Evolutionary conservation across 208 protist species (phyloP).

Genomic region (Blastocrithidia nonstop): DNA sequence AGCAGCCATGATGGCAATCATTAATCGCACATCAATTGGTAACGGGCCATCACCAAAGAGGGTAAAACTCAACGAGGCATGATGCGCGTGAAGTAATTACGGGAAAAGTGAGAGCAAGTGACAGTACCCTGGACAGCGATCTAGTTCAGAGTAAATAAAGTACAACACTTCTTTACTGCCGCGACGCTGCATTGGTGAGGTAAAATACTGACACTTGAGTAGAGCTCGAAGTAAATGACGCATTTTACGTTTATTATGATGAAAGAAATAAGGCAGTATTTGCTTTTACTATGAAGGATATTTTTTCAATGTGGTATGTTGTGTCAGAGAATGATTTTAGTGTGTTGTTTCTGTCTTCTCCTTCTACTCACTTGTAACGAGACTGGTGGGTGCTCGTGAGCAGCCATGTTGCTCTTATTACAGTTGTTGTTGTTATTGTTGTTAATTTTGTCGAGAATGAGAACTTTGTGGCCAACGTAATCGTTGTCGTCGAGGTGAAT

Average conservation of each 20-base stretch:
- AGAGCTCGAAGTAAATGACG: slow-evolving; percentile 21
- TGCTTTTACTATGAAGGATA: background rate
- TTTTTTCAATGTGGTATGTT: background rate
- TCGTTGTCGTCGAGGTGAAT: no score
- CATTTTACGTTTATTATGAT: slow-evolving; percentile 4
- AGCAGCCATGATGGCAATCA: slow-evolving; percentile 69
- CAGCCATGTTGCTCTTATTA: no score
- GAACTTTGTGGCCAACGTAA: no score
- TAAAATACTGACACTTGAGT: slow-evolving; percentile 13
- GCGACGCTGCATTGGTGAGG: slow-evolving; percentile 9
- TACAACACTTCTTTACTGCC: slow-evolving; percentile 28
- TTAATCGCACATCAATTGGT: slow-evolving; percentile 44
- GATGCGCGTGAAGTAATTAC: slow-evolving; percentile 47
- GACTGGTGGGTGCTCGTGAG: no score
- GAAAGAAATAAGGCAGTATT: background rate
- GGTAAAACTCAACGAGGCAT: slow-evolving; percentile 32
- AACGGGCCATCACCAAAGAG: slow-evolving; percentile 73
- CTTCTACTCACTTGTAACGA: no score
- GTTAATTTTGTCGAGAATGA: no score
- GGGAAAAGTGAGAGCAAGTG: slow-evolving; percentile 39
- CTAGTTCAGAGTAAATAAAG: slow-evolving; percentile 35
- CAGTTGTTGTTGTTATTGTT: no score
- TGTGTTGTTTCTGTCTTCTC: no score
- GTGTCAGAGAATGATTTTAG: no score
- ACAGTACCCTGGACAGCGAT: slow-evolving; percentile 58